Conservation (phyloP, 2,329 filamentous ascomycete genomes). For the Periconia sp. region DNA sequence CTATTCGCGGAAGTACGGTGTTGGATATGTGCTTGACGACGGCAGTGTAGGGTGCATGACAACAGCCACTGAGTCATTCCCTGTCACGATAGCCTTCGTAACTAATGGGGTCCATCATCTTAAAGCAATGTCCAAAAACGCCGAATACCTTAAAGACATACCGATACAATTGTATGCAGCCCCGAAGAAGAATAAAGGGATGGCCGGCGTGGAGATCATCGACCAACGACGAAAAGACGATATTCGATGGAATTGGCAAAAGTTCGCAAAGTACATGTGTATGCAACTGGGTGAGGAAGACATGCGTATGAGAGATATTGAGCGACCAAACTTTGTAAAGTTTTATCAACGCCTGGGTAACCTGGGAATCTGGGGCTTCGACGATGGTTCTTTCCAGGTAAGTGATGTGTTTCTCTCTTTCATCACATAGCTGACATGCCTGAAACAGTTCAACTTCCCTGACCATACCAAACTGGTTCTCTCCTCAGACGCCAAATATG, state of each 20-base stretch:
- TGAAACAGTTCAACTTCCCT: slow-evolving; percentile 76
- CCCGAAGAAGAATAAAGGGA: slow-evolving; percentile 60
- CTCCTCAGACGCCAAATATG: slow-evolving; percentile 71
- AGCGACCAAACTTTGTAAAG: slow-evolving; percentile 62
- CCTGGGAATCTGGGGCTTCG: slow-evolving; percentile 80
- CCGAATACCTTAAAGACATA: slow-evolving; percentile 46
- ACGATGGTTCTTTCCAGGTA: slow-evolving; percentile 76
- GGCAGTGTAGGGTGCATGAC: slow-evolving; percentile 72
- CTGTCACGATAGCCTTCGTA: slow-evolving; percentile 72
- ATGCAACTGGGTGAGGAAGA: slow-evolving; percentile 46
- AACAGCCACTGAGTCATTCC: slow-evolving; percentile 51
- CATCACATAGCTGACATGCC: neutral
- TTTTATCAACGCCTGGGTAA: slow-evolving; percentile 83
- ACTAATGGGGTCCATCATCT: slow-evolving; percentile 72
- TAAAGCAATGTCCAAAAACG: slow-evolving; percentile 65
- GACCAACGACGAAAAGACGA: slow-evolving; percentile 60
- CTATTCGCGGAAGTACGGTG: slow-evolving; percentile 83
- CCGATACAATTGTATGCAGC: slow-evolving; percentile 74
- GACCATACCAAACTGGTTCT: slow-evolving; percentile 85
- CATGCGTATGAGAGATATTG: slow-evolving; percentile 51
- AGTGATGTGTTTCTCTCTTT: slow-evolving; percentile 12
- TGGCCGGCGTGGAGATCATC: slow-evolving; percentile 62
- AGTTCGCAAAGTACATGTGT: slow-evolving; percentile 71
- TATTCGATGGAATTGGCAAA: slow-evolving; percentile 64
- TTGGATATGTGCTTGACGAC: slow-evolving; percentile 82